Percentiles rank a stretch among this genome's conserved stretches.
These are phyloP conservation scores for Letharia lupina DNA, from an alignment of 495 filamentous ascomycete genomes.

Conservation along the genomic window DNA sequence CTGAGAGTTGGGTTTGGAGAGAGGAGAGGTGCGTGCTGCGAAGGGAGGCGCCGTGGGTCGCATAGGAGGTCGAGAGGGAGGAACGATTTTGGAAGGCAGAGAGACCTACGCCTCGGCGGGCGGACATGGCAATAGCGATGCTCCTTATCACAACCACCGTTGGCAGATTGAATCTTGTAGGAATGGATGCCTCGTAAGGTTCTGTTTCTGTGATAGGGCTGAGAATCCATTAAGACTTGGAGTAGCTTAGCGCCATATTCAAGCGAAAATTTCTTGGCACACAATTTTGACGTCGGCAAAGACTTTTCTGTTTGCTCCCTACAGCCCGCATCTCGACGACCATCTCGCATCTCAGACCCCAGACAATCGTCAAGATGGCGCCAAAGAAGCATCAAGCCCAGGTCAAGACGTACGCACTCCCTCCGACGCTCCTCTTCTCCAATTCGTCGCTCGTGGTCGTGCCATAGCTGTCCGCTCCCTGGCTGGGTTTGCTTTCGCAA, in stretches of 20 bases:
- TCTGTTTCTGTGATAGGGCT: slow-evolving; percentile 1
- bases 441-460: slow-evolving; percentile 10
- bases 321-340: slow-evolving; percentile 12
- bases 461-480: slow-evolving; percentile 17
- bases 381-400: slow-evolving; percentile 29
- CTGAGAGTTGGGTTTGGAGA: slow-evolving; percentile 82
- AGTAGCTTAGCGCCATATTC: slow-evolving; percentile 3
- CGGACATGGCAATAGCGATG: slow-evolving; percentile 33
- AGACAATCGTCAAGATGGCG: slow-evolving; percentile 43
- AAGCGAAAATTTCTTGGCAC: slow-evolving; percentile 12
- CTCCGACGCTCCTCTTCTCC: neutral
- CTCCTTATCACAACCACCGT: neutral
- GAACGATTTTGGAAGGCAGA: slow-evolving; percentile 80
- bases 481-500: slow-evolving; percentile 11
- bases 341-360: slow-evolving; percentile 6
- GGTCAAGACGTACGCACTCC: slow-evolving; percentile 25
- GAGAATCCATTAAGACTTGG: neutral
- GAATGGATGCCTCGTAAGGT: neutral
- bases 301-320: neutral
- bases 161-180: neutral
- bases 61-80: slow-evolving; percentile 74
- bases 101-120: slow-evolving; percentile 69
- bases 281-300: slow-evolving; percentile 2
- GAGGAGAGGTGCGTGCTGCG: slow-evolving; percentile 72
- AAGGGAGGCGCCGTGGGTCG: slow-evolving; percentile 76